Evolutionary conservation across 257 asterid genomes (phyloP), one percentile per base, ranked within the genome.

Genomic region (Vinca minor): DNA sequence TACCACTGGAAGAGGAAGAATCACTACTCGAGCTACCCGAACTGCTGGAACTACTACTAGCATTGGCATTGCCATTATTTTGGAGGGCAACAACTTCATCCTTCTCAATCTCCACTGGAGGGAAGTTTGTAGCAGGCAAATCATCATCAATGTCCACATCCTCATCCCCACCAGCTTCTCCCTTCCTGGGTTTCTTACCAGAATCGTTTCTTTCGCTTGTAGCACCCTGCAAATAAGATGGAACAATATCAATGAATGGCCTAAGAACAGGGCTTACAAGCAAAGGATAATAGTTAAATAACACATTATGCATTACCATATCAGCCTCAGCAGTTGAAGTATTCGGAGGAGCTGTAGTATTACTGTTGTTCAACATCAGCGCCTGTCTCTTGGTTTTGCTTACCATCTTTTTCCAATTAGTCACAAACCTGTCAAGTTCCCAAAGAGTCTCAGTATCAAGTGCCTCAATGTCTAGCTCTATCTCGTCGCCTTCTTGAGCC

Each of bases 1-100:
- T 89, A 93, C 99, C 99, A 66, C 97, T 89, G 47, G 97, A 93
- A 53, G 98, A 93, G 29, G 98, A 93, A 1, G 97, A 89, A 65
- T 77, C 99, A 71, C 97, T 89, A 72, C 98, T 83, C 1, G 98
- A 89, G 87, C 96, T 83, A 64, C 97, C 80, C 23, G 98, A 92
- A 77, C 98, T 89, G 79, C 98, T 86, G 1, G 97, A 87, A 71
- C 94, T 85, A 72, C 89, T 81, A 72, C 87, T 83, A n/a, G n/a
- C n/a, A n/a, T n/a, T n/a, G 46, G 72, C 89, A 75, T 84, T 76
- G 64, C 69, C 83, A n/a, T 49, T 48, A 8, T 67, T 77, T 25
- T 56, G 80, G 25, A n/a, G n/a, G n/a, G 52, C 74, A 10, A 61
- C 70, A 21, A 70, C 84, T 67, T 87, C 98, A 76, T 93, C 99